Evolutionary conservation across 345 rosid species (phyloP).

Genomic region (Murraya paniculata): DNA sequence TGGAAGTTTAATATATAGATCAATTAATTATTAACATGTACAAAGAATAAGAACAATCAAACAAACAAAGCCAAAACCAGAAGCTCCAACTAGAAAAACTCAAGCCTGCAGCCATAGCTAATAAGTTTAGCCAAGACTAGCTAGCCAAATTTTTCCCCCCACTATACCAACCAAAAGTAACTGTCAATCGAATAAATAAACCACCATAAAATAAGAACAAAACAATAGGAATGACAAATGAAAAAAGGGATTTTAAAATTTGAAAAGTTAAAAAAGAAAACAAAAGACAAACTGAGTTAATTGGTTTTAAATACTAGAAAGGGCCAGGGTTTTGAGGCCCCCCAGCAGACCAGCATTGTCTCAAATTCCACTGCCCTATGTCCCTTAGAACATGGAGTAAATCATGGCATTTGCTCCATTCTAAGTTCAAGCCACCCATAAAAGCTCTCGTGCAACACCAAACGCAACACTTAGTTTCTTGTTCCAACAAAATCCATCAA

Average conservation of each 20-base stretch:
- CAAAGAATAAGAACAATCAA: conserved; percentile 14
- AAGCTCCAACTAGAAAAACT: not conserved
- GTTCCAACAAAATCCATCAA: conserved; percentile 17
- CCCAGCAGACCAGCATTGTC: conserved; percentile 50
- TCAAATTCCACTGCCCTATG: conserved; percentile 36
- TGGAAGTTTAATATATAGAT: not conserved
- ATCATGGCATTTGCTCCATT: conserved; percentile 43
- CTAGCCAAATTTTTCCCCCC: not conserved
- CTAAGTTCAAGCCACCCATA: conserved; percentile 27
- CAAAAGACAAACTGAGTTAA: not conserved
- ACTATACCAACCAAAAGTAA: conserved; percentile 36
- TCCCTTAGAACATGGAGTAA: conserved; percentile 69
- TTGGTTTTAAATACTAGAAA: conserved; percentile 22
- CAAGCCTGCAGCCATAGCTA: not conserved
- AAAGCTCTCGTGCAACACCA: conserved; percentile 26
- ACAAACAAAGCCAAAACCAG: not conserved
- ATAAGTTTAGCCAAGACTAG: not conserved
- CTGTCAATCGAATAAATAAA: conserved; percentile 26
- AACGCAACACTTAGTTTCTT: conserved; percentile 16
- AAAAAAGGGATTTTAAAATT: not conserved
- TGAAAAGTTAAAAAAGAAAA: not conserved
- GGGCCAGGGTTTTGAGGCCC: conserved; percentile 19
- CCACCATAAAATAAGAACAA: not conserved
- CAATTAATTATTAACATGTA: not conserved
- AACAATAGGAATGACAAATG: not conserved